A percentile compares a stretch with the other conserved stretches of the same genome.
These are phyloP conservation scores for Aspergillus kassunensis DNA, from an alignment of 495 filamentous ascomycete genomes.

Conservation along the genomic window DNA sequence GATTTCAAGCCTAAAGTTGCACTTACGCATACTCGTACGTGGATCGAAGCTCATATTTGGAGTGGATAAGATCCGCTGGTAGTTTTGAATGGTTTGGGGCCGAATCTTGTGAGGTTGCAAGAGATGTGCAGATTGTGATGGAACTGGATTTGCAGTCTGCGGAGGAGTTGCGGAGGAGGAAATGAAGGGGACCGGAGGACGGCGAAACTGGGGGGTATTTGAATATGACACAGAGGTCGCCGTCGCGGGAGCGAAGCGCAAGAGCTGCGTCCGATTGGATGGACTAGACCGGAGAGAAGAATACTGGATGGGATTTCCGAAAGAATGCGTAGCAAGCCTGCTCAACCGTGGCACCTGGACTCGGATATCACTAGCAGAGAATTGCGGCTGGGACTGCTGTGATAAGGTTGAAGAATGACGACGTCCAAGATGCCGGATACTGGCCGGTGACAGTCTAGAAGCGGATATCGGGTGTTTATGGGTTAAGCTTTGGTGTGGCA, in stretches of 20 bases:
- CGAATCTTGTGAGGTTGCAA: conserved; percentile 26
- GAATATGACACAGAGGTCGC: conserved; percentile 16
- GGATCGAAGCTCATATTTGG: too few species aligned
- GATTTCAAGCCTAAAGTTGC: neutral
- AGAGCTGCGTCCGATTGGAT: conserved; percentile 32
- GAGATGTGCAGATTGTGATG: too few species aligned
- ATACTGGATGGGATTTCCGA: conserved; percentile 36
- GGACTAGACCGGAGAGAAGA: conserved; percentile 44
- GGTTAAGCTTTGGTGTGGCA: too few species aligned
- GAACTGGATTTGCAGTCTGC: too few species aligned
- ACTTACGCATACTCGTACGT: too few species aligned
- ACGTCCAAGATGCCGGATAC: conserved; percentile 30
- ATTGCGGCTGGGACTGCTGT: too few species aligned
- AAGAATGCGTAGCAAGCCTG: conserved; percentile 34
- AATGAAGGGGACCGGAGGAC: conserved; percentile 51
- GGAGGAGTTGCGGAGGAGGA: conserved; percentile 28
- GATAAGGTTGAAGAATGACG: conserved; percentile 35
- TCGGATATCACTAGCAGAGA: too few species aligned
- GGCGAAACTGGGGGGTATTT: conserved; percentile 36
- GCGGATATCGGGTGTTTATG: too few species aligned
- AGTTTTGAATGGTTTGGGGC: conserved; percentile 16
- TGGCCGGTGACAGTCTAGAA: too few species aligned
- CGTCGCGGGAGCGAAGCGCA: conserved; percentile 35
- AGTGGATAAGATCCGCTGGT: conserved; percentile 41
- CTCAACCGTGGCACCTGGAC: conserved; percentile 35